Evolutionary conservation across 129 eudicot genomes (phyloP).

Genomic region (Gnaphalium uliginosum): DNA sequence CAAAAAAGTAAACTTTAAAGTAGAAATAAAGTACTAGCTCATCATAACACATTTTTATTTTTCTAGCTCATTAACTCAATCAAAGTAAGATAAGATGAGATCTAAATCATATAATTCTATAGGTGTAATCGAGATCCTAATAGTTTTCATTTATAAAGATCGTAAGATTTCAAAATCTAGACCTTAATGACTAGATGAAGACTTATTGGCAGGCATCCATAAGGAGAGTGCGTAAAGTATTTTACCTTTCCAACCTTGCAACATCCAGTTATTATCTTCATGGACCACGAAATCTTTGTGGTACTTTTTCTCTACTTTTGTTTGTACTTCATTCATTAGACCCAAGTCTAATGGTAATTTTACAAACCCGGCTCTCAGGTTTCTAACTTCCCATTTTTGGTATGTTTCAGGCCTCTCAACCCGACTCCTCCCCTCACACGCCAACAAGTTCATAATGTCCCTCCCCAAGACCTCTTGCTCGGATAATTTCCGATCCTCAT

Average conservation of each 20-base stretch:
- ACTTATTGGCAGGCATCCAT: background rate
- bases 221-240: background rate
- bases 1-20: too few species aligned
- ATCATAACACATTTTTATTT: too few species aligned
- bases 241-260: conserved; percentile 5
- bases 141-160: too few species aligned
- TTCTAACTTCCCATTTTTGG: conserved; percentile 46
- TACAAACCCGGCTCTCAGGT: conserved; percentile 42
- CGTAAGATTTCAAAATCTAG: too few species aligned
- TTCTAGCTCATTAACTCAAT: too few species aligned
- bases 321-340: conserved; percentile 27
- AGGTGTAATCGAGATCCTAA: too few species aligned
- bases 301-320: conserved; percentile 26
- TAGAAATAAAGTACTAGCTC: too few species aligned
- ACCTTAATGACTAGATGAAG: too few species aligned
- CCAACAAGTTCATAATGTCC: conserved; percentile 57
- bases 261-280: conserved; percentile 34
- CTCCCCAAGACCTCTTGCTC: conserved; percentile 51
- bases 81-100: too few species aligned
- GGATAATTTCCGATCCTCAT: conserved; percentile 31
- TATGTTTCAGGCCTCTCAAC: conserved; percentile 64
- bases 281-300: conserved; percentile 52
- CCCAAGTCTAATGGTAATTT: conserved; percentile 35
- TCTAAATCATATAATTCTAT: too few species aligned
- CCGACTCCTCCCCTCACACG: conserved; percentile 59